Evolutionary conservation across 129 eudicot species (phyloP).

Genomic region (Flaveria robusta): DNA sequence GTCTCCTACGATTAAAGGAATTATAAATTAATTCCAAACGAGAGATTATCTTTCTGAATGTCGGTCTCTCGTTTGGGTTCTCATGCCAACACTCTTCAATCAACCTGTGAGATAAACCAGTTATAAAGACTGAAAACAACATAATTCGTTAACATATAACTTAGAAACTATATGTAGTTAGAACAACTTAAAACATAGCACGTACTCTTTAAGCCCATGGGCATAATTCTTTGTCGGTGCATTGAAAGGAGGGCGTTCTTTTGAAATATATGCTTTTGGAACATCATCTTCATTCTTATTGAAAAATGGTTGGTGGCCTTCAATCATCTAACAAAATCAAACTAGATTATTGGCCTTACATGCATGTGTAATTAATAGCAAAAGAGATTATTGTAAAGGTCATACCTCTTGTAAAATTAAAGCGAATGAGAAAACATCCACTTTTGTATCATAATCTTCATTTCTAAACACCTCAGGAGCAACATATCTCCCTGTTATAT

Average conservation of each 20-base stretch:
- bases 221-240: slow-evolving; percentile 72
- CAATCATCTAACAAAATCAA: slow-evolving; percentile 72
- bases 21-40: slow-evolving; percentile 61
- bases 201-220: slow-evolving; percentile 87
- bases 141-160: neutral
- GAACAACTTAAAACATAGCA: neutral
- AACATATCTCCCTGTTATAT: slow-evolving; percentile 80
- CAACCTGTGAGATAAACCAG: slow-evolving; percentile 43
- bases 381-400: slow-evolving; percentile 16
- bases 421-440: slow-evolving; percentile 94
- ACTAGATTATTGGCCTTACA: slow-evolving; percentile 18
- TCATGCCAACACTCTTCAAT: slow-evolving; percentile 91
- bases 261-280: slow-evolving; percentile 62
- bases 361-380: neutral
- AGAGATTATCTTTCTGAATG: slow-evolving; percentile 73
- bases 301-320: slow-evolving; percentile 80
- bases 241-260: slow-evolving; percentile 82
- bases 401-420: slow-evolving; percentile 90
- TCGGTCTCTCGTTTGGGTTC: slow-evolving; percentile 70
- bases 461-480: slow-evolving; percentile 94
- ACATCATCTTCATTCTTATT: slow-evolving; percentile 65
- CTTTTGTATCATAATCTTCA: slow-evolving; percentile 85
- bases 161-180: neutral
- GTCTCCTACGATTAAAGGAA: slow-evolving; percentile 50
- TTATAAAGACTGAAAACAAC: neutral